A percentile compares a stretch with the other conserved stretches of the same genome.
Evolutionary conservation across 257 asterid genomes (phyloP).

Genomic region (Avicennia marina): DNA sequence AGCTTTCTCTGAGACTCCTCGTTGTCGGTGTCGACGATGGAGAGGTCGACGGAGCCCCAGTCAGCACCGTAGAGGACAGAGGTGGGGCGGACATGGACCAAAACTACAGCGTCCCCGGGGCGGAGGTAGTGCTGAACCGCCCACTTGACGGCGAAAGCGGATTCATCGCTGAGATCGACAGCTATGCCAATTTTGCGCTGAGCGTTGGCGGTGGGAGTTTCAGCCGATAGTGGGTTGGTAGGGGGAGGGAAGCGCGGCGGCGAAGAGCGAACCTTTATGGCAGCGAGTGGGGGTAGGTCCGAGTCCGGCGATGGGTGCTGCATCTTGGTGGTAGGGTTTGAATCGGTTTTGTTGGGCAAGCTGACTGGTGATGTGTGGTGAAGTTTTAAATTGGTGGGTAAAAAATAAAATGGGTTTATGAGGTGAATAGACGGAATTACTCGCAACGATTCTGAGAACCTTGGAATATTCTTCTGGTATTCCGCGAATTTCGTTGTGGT

Average conservation of each 20-base stretch:
- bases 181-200: constrained; percentile 56
- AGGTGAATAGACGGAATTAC: too few relatives aligned
- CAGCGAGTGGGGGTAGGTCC: constrained; percentile 51
- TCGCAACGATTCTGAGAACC: too few relatives aligned
- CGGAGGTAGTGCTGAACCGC: constrained; percentile 51
- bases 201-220: constrained; percentile 51
- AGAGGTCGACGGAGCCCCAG: constrained; percentile 56
- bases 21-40: constrained; percentile 43
- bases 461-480: too few relatives aligned
- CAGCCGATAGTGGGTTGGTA: constrained; percentile 39
- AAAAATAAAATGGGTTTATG: too few relatives aligned
- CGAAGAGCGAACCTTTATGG: constrained; percentile 53
- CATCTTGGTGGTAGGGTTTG: constrained; percentile 20
- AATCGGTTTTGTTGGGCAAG: too few relatives aligned
- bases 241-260: constrained; percentile 57
- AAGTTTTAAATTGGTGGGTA: too few relatives aligned
- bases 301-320: constrained; percentile 39
- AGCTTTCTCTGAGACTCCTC: constrained; percentile 41
- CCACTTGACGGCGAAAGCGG: constrained; percentile 60
- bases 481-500: too few relatives aligned
- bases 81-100: constrained; percentile 55
- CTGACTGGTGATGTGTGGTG: too few relatives aligned
- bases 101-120: constrained; percentile 52
- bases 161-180: constrained; percentile 51
- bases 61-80: constrained; percentile 63